phyloP scores from a whole-genome alignment of 495 filamentous ascomycete genomes.

The Tuber melanosporum region DNA sequence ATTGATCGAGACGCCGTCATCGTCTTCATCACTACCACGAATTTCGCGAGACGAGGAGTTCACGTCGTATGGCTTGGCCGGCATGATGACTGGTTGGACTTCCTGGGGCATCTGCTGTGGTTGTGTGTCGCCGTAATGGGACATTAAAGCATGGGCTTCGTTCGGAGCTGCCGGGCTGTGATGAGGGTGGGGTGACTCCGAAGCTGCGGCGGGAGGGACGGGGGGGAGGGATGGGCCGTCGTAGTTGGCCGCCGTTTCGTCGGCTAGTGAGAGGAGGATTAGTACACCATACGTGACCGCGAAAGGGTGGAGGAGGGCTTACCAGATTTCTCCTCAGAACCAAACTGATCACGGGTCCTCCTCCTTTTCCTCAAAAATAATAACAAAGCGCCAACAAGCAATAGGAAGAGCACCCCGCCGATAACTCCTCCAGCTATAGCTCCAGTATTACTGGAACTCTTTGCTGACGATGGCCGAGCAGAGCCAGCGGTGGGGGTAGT shows the following conservation, averaged over 20 bases:
- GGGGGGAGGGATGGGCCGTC: slow-evolving; percentile 9
- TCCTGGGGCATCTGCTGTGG: slow-evolving; percentile 1
- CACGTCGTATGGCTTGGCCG: slow-evolving; percentile 15
- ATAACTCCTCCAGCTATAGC: slow-evolving; percentile 40
- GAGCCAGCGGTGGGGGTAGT: neutral
- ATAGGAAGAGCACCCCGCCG: slow-evolving; percentile 28
- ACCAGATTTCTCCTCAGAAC: slow-evolving; percentile 7
- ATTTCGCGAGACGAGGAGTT: slow-evolving; percentile 24
- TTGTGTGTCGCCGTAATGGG: slow-evolving; percentile 7
- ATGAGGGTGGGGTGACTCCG: slow-evolving; percentile 8
- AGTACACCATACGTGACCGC: slow-evolving; percentile 7
- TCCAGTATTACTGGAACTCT: slow-evolving; percentile 5
- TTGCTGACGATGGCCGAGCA: too few relatives aligned
- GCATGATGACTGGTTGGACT: slow-evolving; percentile 9
- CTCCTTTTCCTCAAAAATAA: slow-evolving; percentile 19
- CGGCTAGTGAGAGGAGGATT: slow-evolving; percentile 28
- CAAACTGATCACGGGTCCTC: neutral
- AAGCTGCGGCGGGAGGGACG: slow-evolving; percentile 3
- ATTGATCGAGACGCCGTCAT: slow-evolving; percentile 38
- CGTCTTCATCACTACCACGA: slow-evolving; percentile 30
- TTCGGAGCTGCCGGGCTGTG: slow-evolving; percentile 8
- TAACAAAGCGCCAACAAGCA: slow-evolving; percentile 18
- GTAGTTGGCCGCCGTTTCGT: slow-evolving; percentile 15
- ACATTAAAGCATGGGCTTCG: slow-evolving; percentile 22
- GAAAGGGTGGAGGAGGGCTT: slow-evolving; percentile 5